A percentile compares a stretch with the other conserved stretches of the same genome.
phyloP scores from a whole-genome alignment of 2,329 filamentous ascomycete genomes.

The Paecilomyces niveus region DNA sequence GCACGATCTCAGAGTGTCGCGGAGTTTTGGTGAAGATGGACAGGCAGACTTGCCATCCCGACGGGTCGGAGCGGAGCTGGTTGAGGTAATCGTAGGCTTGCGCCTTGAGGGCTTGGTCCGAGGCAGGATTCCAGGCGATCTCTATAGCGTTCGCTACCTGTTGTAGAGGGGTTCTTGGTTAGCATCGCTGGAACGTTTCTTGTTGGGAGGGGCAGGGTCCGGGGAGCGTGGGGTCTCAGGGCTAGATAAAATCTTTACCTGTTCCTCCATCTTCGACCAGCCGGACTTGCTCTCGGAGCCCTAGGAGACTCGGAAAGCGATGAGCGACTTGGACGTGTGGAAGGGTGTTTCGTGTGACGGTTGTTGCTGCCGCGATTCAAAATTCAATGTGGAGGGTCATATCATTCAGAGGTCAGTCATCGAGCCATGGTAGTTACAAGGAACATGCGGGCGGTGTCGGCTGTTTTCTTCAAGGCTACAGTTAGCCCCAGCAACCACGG shows the following conservation, averaged over 20 bases:
- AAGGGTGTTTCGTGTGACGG: slow-evolving; percentile 4
- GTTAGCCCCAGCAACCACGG: slow-evolving; percentile 10
- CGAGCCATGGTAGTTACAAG: slow-evolving; percentile 6
- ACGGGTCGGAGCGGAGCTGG: slow-evolving; percentile 72
- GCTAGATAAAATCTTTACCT: slow-evolving; percentile 23
- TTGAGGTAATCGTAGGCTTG: slow-evolving; percentile 61
- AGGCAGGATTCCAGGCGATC: slow-evolving; percentile 78
- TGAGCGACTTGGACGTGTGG: slow-evolving; percentile 8
- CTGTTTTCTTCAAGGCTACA: neutral
- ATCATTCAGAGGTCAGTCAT: slow-evolving; percentile 12
- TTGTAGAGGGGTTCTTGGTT: slow-evolving; percentile 1
- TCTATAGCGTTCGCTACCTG: slow-evolving; percentile 93
- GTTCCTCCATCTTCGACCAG: slow-evolving; percentile 39
- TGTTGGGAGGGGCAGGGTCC: slow-evolving; percentile 11
- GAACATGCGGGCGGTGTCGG: slow-evolving; percentile 1
- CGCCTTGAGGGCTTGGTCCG: slow-evolving; percentile 65
- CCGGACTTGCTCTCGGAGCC: slow-evolving; percentile 25
- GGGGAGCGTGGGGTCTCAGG: slow-evolving; percentile 10
- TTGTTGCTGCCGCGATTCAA: slow-evolving; percentile 9
- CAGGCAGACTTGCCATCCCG: slow-evolving; percentile 86
- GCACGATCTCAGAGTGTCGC: slow-evolving; percentile 71
- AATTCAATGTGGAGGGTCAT: slow-evolving; percentile 17
- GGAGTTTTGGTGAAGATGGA: slow-evolving; percentile 75
- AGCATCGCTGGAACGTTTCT: slow-evolving; percentile 7
- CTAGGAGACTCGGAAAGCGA: slow-evolving; percentile 15